phyloP scores from a whole-genome alignment of 2,329 filamentous ascomycete species.

The Clarireedia homoeocarpa region DNA sequence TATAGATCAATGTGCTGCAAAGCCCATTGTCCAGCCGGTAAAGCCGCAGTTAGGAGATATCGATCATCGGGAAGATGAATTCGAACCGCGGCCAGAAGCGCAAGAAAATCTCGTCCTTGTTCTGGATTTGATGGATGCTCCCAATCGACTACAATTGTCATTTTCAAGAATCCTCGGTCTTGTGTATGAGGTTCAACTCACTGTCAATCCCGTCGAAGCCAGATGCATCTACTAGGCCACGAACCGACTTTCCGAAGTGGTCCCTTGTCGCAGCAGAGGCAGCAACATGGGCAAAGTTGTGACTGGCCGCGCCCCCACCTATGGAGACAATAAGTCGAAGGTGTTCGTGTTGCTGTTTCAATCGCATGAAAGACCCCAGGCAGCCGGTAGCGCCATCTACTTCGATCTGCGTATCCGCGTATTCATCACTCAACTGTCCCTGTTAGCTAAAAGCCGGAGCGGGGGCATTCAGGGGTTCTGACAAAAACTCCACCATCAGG shows the following conservation, averaged over 20 bases:
- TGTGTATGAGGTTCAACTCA: constrained; percentile 34
- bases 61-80: constrained; percentile 58
- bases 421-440: constrained; percentile 66
- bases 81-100: constrained; percentile 59
- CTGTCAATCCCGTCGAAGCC: constrained; percentile 71
- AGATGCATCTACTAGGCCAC: constrained; percentile 60
- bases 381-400: constrained; percentile 67
- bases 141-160: constrained; percentile 59
- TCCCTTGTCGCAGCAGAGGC: constrained; percentile 51
- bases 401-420: constrained; percentile 63
- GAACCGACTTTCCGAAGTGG: constrained; percentile 62
- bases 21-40: constrained; percentile 59
- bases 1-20: constrained; percentile 62
- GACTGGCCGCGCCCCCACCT: constrained; percentile 58
- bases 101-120: constrained; percentile 63
- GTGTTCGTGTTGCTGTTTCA: constrained; percentile 63
- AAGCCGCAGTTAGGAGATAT: constrained; percentile 63
- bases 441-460: constrained; percentile 10
- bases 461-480: constrained; percentile 30
- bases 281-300: constrained; percentile 61
- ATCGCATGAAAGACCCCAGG: constrained; percentile 62
- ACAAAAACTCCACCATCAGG: constrained; percentile 69
- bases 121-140: constrained; percentile 60
- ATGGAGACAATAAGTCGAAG: constrained; percentile 72
- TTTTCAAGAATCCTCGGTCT: background rate